Base-by-base conservation (phyloP, 805 yeast genomes). In the Yarrowia keelungensis region DNA sequence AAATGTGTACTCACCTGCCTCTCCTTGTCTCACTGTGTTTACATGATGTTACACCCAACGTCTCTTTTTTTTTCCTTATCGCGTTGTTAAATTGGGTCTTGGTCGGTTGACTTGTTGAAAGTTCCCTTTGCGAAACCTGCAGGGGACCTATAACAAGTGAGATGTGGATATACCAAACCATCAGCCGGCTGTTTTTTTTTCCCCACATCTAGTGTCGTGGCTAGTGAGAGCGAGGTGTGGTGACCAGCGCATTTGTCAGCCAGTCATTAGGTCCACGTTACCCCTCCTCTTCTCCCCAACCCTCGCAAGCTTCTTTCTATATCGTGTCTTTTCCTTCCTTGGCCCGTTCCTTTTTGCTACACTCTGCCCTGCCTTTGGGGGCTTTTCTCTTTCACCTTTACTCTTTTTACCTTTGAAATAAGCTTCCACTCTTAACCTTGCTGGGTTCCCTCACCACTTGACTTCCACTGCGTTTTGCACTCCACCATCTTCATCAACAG, bases 391-490 rank as follows among this genome's bases (percentile, higher is more conserved):
- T 39, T 54, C 19, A 14, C 43, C 61, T 9, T 22, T 54, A 5
- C n/a, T n/a, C 8, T 36, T 51, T 36, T 26, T 50, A 51, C 22
- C 39, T 56, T 42, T 14, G 36, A 14, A 14, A 11, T 39, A 38
- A 22, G 5, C 11, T 53, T 53, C 15, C 36, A 53, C 59, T 39
- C 36, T 22, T 38, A 53, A 53, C 59, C 59, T 53, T 53, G 59
- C 19, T 39, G 19, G 5, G 11, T 3, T 51, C 59, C 14, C 45
- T 39, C 59, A 53, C 59, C 59, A 38, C 59, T 38, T 8, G 26
- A 22, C 16, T 39, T 1, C n/a, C 39, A 8, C 39, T 49, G 53
- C 38, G 16, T 32, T 26, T 46, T 49, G 36, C 51, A 47, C 51
- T 49, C 39, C 38, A 49, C 53, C 53, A 49, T 49, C 53, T 22